These are phyloP conservation scores for Clavispora vitiphila DNA, from an alignment of 805 yeast species.

Conservation along the genomic window DNA sequence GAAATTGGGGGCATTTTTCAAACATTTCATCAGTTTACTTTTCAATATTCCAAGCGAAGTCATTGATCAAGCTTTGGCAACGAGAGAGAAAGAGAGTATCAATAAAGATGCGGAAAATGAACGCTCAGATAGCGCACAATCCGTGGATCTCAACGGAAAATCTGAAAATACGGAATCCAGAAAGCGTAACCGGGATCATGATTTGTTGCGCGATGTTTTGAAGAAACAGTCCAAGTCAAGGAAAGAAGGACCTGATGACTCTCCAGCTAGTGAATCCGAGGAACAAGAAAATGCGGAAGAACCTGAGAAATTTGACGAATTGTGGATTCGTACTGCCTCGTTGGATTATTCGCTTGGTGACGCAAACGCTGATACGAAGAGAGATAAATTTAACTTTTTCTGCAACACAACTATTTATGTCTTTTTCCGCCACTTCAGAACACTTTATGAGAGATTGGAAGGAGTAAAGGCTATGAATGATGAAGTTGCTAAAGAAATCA, in stretches of 20 bases:
- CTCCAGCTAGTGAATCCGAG: slow-evolving; percentile 29
- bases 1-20: slow-evolving; percentile 64
- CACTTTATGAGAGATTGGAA: slow-evolving; percentile 70
- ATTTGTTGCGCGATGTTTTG: slow-evolving; percentile 55
- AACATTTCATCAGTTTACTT: slow-evolving; percentile 65
- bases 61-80: slow-evolving; percentile 37
- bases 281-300: slow-evolving; percentile 29
- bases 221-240: slow-evolving; percentile 44
- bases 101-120: slow-evolving; percentile 12
- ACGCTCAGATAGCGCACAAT: not conserved
- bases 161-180: slow-evolving; percentile 21
- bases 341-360: slow-evolving; percentile 24
- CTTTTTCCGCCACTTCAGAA: slow-evolving; percentile 80
- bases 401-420: slow-evolving; percentile 86
- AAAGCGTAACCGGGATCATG: slow-evolving; percentile 51
- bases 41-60: slow-evolving; percentile 54
- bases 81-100: slow-evolving; percentile 16
- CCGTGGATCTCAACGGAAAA: not conserved
- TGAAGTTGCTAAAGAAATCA: slow-evolving; percentile 69
- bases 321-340: slow-evolving; percentile 39
- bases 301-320: slow-evolving; percentile 34
- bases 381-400: slow-evolving; percentile 70
- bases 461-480: slow-evolving; percentile 72
- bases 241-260: slow-evolving; percentile 30
- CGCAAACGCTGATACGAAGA: slow-evolving; percentile 24